These are phyloP conservation scores for Paraconiothyrium sp. DNA, from an alignment of 2,329 filamentous ascomycete species.

Conservation along the genomic window DNA sequence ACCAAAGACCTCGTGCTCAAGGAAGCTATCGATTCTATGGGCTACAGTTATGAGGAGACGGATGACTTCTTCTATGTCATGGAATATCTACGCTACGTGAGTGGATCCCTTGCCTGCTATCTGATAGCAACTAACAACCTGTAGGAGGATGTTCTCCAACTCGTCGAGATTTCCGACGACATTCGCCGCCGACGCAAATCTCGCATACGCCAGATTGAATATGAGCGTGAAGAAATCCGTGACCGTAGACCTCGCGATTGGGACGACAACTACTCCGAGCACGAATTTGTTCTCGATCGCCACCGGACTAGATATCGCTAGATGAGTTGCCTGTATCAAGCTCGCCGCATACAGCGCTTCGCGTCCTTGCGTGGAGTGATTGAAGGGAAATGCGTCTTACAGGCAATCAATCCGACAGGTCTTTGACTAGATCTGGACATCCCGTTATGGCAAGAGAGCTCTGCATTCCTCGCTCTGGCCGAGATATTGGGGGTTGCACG, in stretches of 20 bases:
- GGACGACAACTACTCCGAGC: conserved; percentile 73
- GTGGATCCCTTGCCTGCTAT: conserved; percentile 49
- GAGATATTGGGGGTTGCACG: conserved; percentile 1
- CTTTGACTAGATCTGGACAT: not conserved
- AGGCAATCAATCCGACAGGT: not conserved
- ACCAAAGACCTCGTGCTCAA: conserved; percentile 89
- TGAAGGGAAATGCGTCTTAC: not conserved
- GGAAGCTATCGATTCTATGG: conserved; percentile 84
- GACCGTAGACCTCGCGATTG: conserved; percentile 60
- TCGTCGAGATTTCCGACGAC: conserved; percentile 83
- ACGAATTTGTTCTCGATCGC: conserved; percentile 72
- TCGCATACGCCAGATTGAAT: conserved; percentile 69
- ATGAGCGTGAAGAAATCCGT: conserved; percentile 65
- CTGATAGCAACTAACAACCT: conserved; percentile 21
- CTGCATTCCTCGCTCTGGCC: not conserved
- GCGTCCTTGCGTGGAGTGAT: conserved; percentile 3
- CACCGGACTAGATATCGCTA: conserved; percentile 50
- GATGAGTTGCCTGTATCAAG: conserved; percentile 12
- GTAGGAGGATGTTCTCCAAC: conserved; percentile 85
- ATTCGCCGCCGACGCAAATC: conserved; percentile 74
- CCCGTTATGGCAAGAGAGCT: not conserved
- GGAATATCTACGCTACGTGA: conserved; percentile 86
- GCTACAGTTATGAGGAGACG: conserved; percentile 91
- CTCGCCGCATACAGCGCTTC: not conserved
- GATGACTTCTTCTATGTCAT: conserved; percentile 92